These are phyloP conservation scores for Stephanodiscus triporus DNA, from an alignment of 108 stramenopile species.

Conservation along the genomic window DNA sequence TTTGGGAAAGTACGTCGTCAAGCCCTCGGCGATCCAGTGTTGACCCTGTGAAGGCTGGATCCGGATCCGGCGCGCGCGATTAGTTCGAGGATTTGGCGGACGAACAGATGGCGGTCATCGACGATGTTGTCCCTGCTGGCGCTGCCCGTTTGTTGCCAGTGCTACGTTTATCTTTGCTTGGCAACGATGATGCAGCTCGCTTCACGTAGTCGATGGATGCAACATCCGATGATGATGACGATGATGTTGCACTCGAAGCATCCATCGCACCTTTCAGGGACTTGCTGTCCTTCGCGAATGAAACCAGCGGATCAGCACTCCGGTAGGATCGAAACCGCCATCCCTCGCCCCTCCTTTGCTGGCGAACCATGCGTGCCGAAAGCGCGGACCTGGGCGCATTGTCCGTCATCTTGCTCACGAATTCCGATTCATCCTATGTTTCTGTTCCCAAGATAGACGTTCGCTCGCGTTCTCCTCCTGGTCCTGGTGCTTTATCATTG, in stretches of 20 bases:
- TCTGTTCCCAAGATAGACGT: conserved; percentile 67
- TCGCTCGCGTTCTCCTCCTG: conserved; percentile 42
- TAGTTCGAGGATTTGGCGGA: conserved; percentile 60
- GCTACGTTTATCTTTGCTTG: neutral
- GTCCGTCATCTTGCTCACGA: conserved; percentile 16
- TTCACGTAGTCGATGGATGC: neutral
- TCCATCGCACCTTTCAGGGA: conserved; percentile 44
- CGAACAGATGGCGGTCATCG: conserved; percentile 5
- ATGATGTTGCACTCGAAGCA: conserved; percentile 8
- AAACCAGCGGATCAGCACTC: conserved; percentile 15
- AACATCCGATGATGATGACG: conserved; percentile 5
- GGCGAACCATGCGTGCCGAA: conserved; percentile 18
- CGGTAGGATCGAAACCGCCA: conserved; percentile 19
- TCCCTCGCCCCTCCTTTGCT: conserved; percentile 48
- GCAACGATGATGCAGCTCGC: neutral
- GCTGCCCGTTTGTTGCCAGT: neutral
- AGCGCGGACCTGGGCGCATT: conserved; percentile 51
- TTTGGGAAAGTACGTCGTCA: conserved; percentile 76
- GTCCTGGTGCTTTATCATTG: conserved; percentile 32
- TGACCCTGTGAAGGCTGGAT: conserved; percentile 68
- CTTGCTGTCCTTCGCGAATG: conserved; percentile 49
- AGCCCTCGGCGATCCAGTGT: conserved; percentile 82
- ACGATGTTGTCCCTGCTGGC: neutral
- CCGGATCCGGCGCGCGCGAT: conserved; percentile 78
- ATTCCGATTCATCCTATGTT: conserved; percentile 10